Percentiles rank a stretch among this genome's conserved stretches.
phyloP scores from a whole-genome alignment of 345 rosid species.

The Triadica sebifera region DNA sequence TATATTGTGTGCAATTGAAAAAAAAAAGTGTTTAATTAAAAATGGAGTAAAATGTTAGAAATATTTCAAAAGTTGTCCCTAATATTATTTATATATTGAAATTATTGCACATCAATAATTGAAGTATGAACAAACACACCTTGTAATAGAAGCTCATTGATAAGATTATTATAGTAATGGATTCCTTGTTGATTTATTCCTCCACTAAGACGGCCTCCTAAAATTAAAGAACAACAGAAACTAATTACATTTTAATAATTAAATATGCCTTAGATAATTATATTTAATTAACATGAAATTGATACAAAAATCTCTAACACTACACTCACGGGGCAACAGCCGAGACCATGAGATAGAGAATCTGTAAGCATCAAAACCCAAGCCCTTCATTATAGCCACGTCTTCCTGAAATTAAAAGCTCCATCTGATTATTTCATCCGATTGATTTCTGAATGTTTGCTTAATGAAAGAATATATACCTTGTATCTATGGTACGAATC shows the following conservation, averaged over 20 bases:
- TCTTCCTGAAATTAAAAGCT: not conserved
- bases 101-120: not conserved
- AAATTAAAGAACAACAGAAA: not conserved
- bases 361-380: constrained; percentile 15
- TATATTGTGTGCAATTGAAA: too few relatives aligned
- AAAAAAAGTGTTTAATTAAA: too few relatives aligned
- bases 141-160: constrained; percentile 3
- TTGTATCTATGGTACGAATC: constrained; percentile 26
- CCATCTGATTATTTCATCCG: too few relatives aligned
- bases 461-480: not conserved
- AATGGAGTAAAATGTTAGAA: too few relatives aligned
- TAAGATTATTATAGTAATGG: constrained; percentile 16
- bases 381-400: constrained; percentile 10
- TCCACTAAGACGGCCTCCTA: constrained; percentile 3
- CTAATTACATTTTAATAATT: not conserved
- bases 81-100: too few relatives aligned
- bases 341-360: constrained; percentile 13
- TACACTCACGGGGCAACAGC: constrained; percentile 4
- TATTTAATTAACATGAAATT: not conserved
- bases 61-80: too few relatives aligned
- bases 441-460: not conserved
- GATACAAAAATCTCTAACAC: not conserved
- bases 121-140: not conserved
- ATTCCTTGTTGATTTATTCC: constrained; percentile 14
- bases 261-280: not conserved